A percentile compares a stretch with the other conserved stretches of the same genome.
Evolutionary conservation across 2,329 filamentous ascomycete genomes (phyloP).

Genomic region (Clonostachys byssicola): DNA sequence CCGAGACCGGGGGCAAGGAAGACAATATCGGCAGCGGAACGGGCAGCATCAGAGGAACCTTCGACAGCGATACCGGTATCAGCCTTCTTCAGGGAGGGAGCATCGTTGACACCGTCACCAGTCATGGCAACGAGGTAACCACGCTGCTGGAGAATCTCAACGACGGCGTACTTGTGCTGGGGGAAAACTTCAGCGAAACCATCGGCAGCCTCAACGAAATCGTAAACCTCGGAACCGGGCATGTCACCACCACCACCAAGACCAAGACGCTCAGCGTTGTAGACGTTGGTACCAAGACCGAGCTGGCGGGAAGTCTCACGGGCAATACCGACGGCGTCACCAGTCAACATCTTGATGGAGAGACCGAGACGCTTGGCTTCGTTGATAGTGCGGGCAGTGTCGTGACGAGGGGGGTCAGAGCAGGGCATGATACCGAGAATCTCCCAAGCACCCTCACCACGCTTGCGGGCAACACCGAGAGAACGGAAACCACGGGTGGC

Average conservation of each 20-base stretch:
- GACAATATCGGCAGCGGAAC: slow-evolving; percentile 88
- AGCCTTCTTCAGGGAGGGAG: slow-evolving; percentile 89
- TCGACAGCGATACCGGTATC: slow-evolving; percentile 95
- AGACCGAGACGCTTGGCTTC: slow-evolving; percentile 85
- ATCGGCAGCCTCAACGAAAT: slow-evolving; percentile 93
- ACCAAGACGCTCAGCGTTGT: slow-evolving; percentile 89
- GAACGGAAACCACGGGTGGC: slow-evolving; percentile 92
- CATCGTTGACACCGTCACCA: slow-evolving; percentile 93
- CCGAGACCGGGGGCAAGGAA: slow-evolving; percentile 89
- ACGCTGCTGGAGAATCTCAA: slow-evolving; percentile 90
- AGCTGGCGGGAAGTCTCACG: slow-evolving; percentile 89
- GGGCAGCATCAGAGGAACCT: slow-evolving; percentile 85
- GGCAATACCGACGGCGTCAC: slow-evolving; percentile 89
- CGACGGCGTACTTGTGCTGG: slow-evolving; percentile 92
- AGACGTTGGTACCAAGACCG: slow-evolving; percentile 87
- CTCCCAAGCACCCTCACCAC: slow-evolving; percentile 77
- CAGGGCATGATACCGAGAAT: slow-evolving; percentile 95
- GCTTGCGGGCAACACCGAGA: slow-evolving; percentile 88
- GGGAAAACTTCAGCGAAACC: slow-evolving; percentile 94
- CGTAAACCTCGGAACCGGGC: slow-evolving; percentile 90
- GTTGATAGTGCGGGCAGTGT: slow-evolving; percentile 85
- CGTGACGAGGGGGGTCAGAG: slow-evolving; percentile 85
- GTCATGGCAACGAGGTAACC: slow-evolving; percentile 95
- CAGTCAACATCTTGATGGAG: slow-evolving; percentile 94
- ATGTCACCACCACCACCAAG: slow-evolving; percentile 87